Conservation (phyloP, 495 filamentous ascomycete species). For the Annulohypoxylon bovei region DNA sequence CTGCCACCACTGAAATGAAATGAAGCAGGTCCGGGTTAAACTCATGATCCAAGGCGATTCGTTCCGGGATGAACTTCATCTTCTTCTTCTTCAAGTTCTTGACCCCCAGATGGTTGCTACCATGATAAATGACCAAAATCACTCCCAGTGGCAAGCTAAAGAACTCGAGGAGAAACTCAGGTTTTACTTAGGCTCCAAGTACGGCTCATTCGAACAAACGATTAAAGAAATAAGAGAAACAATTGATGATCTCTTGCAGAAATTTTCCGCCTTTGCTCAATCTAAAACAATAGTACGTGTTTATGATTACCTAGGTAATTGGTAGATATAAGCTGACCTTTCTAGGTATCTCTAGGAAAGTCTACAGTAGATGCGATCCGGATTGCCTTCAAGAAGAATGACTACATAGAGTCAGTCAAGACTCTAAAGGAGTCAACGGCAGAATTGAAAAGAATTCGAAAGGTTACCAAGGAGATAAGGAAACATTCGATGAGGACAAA, state of each 20-base stretch:
- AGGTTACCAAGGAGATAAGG: not conserved
- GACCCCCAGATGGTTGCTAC: not conserved
- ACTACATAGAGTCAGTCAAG: not conserved
- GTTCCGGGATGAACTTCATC: conserved; percentile 34
- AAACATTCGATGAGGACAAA: not conserved
- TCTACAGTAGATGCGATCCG: not conserved
- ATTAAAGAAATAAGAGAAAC: not conserved
- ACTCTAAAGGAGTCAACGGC: not conserved
- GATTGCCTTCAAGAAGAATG: conserved; percentile 1
- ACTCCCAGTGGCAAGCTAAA: conserved; percentile 11
- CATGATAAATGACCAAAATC: conserved; percentile 22
- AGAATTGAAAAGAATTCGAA: conserved; percentile 1
- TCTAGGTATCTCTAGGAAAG: not conserved
- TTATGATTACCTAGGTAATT: not conserved
- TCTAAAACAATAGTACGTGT: not conserved
- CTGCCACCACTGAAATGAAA: conserved; percentile 23
- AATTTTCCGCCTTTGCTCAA: not conserved
- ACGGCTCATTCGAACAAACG: not conserved
- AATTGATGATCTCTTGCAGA: not conserved
- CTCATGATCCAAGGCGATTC: conserved; percentile 22
- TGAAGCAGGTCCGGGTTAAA: conserved; percentile 14
- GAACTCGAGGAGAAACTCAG: conserved; percentile 12
- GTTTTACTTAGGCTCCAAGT: conserved; percentile 3
- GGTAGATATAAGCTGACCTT: not conserved
- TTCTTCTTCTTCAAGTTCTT: conserved; percentile 23